Evolutionary conservation across 2,329 filamentous ascomycete species (phyloP).

Genomic region (Mycocentrospora acerina): DNA sequence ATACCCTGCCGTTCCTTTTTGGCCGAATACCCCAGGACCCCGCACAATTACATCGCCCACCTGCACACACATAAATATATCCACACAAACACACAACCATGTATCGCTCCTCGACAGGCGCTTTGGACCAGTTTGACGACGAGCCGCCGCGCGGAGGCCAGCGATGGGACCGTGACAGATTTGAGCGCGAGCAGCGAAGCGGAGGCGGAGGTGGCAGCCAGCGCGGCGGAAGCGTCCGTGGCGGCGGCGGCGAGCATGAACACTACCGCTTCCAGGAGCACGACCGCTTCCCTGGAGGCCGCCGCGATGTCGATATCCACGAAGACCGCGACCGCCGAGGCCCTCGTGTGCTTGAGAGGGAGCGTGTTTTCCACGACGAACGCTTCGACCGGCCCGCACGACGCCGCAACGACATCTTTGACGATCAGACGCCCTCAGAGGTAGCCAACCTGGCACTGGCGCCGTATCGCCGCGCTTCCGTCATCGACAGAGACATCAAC

Average conservation of each 20-base stretch:
- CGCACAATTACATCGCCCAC: neutral
- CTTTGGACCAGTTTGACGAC: conserved; percentile 47
- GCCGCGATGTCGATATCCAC: conserved; percentile 46
- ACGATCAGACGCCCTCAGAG: conserved; percentile 50
- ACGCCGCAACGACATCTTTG: conserved; percentile 49
- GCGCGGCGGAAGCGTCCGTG: conserved; percentile 13
- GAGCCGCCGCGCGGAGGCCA: conserved; percentile 37
- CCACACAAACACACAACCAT: conserved; percentile 18
- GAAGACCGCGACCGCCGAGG: conserved; percentile 46
- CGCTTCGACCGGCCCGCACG: conserved; percentile 42
- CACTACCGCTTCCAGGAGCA: conserved; percentile 47
- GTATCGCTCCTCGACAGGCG: conserved; percentile 46
- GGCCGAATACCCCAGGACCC: neutral
- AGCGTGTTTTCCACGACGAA: conserved; percentile 60
- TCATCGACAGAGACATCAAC: conserved; percentile 59
- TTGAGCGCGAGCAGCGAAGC: conserved; percentile 52
- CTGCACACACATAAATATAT: conserved; percentile 3
- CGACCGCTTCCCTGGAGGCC: conserved; percentile 45
- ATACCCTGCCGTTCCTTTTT: too few relatives aligned
- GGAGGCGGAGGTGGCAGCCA: conserved; percentile 47
- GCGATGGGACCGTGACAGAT: conserved; percentile 54
- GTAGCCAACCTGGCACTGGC: conserved; percentile 55
- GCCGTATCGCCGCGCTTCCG: conserved; percentile 60
- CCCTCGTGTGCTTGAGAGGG: conserved; percentile 46
- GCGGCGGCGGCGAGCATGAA: conserved; percentile 39